Conservation (phyloP, 305 asterid species). For the Solanum hybrid region DNA sequence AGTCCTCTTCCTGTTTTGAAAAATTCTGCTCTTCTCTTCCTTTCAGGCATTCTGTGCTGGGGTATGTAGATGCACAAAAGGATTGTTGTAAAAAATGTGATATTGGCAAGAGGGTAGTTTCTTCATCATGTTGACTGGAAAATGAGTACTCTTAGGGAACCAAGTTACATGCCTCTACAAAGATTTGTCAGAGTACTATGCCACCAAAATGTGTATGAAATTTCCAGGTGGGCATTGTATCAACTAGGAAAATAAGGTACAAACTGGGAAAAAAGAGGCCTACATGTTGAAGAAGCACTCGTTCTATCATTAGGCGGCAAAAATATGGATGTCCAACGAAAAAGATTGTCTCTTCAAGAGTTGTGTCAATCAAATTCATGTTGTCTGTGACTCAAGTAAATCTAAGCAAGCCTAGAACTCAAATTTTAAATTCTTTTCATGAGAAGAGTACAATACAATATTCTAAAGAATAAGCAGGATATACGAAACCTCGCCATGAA, state of each 20-base stretch:
- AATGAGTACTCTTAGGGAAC: not conserved
- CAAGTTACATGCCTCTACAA: not conserved
- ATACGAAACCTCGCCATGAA: not conserved
- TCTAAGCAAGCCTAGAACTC: not conserved
- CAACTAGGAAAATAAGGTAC: conserved; percentile 27
- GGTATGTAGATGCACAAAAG: not conserved
- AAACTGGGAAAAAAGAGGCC: conserved; percentile 19
- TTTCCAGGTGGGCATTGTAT: not conserved
- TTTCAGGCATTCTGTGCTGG: not conserved
- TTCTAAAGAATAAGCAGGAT: too few species aligned
- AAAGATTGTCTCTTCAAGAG: not conserved
- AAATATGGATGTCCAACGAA: not conserved
- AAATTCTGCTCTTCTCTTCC: not conserved
- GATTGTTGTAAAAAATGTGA: conserved; percentile 31
- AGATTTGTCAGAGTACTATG: not conserved
- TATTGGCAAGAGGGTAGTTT: not conserved
- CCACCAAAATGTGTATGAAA: not conserved
- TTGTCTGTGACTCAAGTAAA: not conserved
- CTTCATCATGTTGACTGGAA: not conserved
- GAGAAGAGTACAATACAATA: not conserved
- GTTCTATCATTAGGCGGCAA: not conserved
- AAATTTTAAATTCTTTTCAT: not conserved
- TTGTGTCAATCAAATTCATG: not conserved
- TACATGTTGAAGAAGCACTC: not conserved
- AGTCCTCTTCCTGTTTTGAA: not conserved